Percentiles rank a stretch among this genome's conserved stretches.
These are phyloP conservation scores for Drosera spatulata DNA, from an alignment of 179 eudicot species.

Conservation along the genomic window DNA sequence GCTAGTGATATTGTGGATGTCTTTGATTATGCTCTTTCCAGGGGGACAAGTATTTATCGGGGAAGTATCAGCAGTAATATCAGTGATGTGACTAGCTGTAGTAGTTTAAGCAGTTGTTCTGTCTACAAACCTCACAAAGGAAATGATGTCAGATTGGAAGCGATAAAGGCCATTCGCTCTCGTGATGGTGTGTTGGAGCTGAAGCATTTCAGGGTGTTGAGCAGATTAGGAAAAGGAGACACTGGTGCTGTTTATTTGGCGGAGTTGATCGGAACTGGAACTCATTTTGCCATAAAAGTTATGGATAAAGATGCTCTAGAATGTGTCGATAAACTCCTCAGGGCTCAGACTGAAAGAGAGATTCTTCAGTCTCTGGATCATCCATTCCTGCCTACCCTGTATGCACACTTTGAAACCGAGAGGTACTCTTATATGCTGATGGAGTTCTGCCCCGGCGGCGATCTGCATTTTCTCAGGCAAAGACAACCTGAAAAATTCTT, in stretches of 20 bases:
- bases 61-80: constrained; percentile 75
- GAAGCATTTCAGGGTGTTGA: constrained; percentile 71
- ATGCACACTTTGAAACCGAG: too few species aligned
- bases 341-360: constrained; percentile 90
- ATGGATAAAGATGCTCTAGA: constrained; percentile 78
- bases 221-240: constrained; percentile 93
- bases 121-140: constrained; percentile 81
- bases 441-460: constrained; percentile 97
- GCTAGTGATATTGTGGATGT: too few species aligned
- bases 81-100: constrained; percentile 81
- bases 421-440: constrained; percentile 83
- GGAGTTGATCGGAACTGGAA: constrained; percentile 68
- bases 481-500: constrained; percentile 82
- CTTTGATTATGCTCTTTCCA: too few species aligned
- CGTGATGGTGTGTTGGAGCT: constrained; percentile 66
- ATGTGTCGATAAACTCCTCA: constrained; percentile 72
- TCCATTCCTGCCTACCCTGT: too few species aligned
- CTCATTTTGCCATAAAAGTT: too few species aligned
- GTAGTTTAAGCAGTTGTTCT: constrained; percentile 77
- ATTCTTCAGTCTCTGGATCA: constrained; percentile 82
- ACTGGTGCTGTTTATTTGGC: constrained; percentile 84
- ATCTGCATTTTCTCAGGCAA: constrained; percentile 78
- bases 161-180: constrained; percentile 64
- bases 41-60: constrained; percentile 61
- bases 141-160: constrained; percentile 82